These are phyloP conservation scores for Aspergillus ellipticus DNA, from an alignment of 495 filamentous ascomycete species.

Conservation along the genomic window DNA sequence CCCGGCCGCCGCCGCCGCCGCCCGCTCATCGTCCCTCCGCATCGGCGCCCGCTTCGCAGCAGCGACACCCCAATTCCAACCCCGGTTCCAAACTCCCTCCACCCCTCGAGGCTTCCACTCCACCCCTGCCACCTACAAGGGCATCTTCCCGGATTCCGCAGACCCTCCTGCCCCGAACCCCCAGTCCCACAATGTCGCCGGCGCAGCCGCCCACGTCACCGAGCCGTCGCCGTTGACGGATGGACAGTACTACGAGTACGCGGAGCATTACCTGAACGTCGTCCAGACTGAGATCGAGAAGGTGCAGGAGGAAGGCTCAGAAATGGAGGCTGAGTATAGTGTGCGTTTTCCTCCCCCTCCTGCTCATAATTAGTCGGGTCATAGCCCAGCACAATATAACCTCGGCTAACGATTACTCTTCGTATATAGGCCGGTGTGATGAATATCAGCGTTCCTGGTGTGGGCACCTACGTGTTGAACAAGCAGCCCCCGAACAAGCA, in stretches of 20 bases:
- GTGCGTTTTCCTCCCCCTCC: constrained; percentile 25
- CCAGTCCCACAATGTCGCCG: constrained; percentile 30
- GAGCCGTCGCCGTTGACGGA: constrained; percentile 40
- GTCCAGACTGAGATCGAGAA: constrained; percentile 45
- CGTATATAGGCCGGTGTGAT: constrained; percentile 72
- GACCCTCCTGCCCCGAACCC: constrained; percentile 39
- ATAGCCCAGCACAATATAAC: neutral
- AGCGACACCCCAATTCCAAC: constrained; percentile 1
- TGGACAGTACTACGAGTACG: constrained; percentile 44
- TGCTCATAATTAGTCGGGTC: neutral
- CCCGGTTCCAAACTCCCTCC: neutral
- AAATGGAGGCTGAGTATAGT: constrained; percentile 57
- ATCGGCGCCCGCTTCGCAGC: constrained; percentile 18
- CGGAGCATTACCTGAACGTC: constrained; percentile 48
- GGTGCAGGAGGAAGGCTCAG: constrained; percentile 41
- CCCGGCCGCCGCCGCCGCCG: neutral
- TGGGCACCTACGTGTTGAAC: constrained; percentile 87
- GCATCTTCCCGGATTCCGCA: constrained; percentile 39
- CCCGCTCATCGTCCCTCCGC: constrained; percentile 26
- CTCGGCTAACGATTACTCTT: neutral
- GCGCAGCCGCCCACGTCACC: constrained; percentile 31
- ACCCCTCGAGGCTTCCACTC: constrained; percentile 27
- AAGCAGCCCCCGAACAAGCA: constrained; percentile 97
- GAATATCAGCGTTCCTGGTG: constrained; percentile 59
- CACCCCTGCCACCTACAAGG: constrained; percentile 31